These are phyloP conservation scores for Penicillium sp. DNA, from an alignment of 2,329 filamentous ascomycete genomes.

Conservation along the genomic window DNA sequence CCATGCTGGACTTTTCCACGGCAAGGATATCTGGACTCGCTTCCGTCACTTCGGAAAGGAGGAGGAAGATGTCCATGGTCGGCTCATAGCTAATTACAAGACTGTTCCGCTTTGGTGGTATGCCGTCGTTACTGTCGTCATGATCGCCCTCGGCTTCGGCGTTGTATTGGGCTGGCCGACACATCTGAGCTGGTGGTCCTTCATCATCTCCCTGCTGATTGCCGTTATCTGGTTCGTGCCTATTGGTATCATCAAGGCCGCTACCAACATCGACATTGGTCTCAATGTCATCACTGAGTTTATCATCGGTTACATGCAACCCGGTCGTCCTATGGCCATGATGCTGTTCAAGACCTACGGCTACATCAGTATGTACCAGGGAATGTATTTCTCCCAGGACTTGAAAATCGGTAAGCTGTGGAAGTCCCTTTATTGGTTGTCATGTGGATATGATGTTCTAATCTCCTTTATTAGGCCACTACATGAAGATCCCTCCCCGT, in stretches of 20 bases:
- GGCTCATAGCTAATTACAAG: slow-evolving; percentile 58
- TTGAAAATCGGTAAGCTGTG: slow-evolving; percentile 55
- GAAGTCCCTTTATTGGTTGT: neutral
- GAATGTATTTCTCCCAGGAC: slow-evolving; percentile 64
- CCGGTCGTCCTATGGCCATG: slow-evolving; percentile 67
- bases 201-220: slow-evolving; percentile 64
- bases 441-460: neutral
- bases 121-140: slow-evolving; percentile 44
- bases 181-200: slow-evolving; percentile 70
- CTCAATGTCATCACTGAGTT: slow-evolving; percentile 74
- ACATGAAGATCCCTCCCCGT: slow-evolving; percentile 59
- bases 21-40: slow-evolving; percentile 64
- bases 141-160: slow-evolving; percentile 52
- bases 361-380: slow-evolving; percentile 67
- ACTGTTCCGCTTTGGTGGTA: slow-evolving; percentile 62
- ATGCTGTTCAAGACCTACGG: slow-evolving; percentile 78
- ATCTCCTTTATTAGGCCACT: slow-evolving; percentile 47
- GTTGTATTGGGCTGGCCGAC: slow-evolving; percentile 59
- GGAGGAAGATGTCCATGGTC: slow-evolving; percentile 55
- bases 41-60: slow-evolving; percentile 58
- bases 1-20: slow-evolving; percentile 66
- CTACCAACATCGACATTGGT: slow-evolving; percentile 64
- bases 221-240: slow-evolving; percentile 64
- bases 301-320: slow-evolving; percentile 70
- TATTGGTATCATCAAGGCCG: slow-evolving; percentile 63